These are phyloP conservation scores for Cordyceps javanica DNA, from an alignment of 2,329 filamentous ascomycete genomes.

Conservation along the genomic window DNA sequence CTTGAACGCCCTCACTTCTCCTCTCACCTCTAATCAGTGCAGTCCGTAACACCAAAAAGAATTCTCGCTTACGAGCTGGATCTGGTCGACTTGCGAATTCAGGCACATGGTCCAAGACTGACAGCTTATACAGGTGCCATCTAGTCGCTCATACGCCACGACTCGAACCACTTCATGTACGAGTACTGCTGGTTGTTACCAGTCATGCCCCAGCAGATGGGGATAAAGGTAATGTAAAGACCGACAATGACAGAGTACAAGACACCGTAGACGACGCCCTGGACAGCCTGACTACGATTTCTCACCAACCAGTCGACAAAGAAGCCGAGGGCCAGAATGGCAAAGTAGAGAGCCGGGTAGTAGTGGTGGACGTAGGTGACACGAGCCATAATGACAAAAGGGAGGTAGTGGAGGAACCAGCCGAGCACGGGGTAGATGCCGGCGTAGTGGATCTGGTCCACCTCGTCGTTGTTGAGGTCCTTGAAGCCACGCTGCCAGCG, in stretches of 20 bases:
- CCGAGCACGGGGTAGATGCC: conserved; percentile 87
- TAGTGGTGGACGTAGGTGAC: conserved; percentile 99
- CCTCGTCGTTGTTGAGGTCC: conserved; percentile 71
- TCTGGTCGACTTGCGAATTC: not conserved
- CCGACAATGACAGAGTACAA: conserved; percentile 71
- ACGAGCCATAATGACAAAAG: conserved; percentile 95
- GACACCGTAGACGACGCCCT: conserved; percentile 63
- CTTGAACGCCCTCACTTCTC: not conserved
- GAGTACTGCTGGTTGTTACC: conserved; percentile 77
- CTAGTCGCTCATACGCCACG: conserved; percentile 74
- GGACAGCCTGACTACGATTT: conserved; percentile 55
- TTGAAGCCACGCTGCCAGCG: conserved; percentile 94
- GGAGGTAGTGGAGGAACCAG: conserved; percentile 94
- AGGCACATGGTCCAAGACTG: not conserved
- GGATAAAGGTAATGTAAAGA: conserved; percentile 84
- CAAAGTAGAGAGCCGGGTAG: conserved; percentile 96
- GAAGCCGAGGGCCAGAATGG: conserved; percentile 85
- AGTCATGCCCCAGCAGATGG: conserved; percentile 94
- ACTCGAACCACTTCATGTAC: conserved; percentile 90
- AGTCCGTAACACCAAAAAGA: not conserved
- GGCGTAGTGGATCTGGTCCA: conserved; percentile 92
- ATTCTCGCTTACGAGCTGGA: not conserved
- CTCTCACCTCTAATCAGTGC: not conserved
- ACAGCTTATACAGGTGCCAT: not conserved
- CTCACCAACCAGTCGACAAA: conserved; percentile 76